Evolutionary conservation across 306 rosid species (phyloP), one percentile per base, ranked within the genome.

Genomic region (Vigna nakashimae): DNA sequence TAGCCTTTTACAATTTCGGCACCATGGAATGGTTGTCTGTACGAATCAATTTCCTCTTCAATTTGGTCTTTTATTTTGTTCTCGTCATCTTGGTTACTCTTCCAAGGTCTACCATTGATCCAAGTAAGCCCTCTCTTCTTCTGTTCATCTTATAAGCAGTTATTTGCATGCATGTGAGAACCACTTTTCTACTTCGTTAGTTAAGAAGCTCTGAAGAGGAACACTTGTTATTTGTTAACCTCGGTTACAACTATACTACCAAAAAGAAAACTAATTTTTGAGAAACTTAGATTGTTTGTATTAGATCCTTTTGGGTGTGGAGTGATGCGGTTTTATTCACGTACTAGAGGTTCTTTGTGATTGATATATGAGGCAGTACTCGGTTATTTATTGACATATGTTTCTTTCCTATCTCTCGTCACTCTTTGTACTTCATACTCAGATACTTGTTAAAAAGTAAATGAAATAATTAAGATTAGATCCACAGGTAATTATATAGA

Each of bases 1-100:
- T 93, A 57, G 90, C 84, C 46, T 93, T 93, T 86, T 88, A 91
- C 85, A 93, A 91, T 74, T 83, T 79, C 58, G 96, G 93, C 42
- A 84, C 95, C 69, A 89, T 91, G 98, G 97, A 93, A 80, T 91
- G 98, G 98, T 79, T 93, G 65, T 93, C 90, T 2, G 82, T 89
- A 49, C 89, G 95, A 38, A 88, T 91, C 82, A 91, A 91, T 79
- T 93, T 91, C 67, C 91, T 93, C 45, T 91, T 93, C 70, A 91
- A 93, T 72, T 45, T 89, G 14, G 95, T 86, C 32, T 93, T 85
- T 84, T 89, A 88, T 66, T 77, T 87, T 16, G 90, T 89, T 36
- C 91, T 93, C 16, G 42, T 86, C 73, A 80, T 93, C 85, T 85
- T 91, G 81, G 95, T 91, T 38, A 80, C 85, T 70, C 76, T 93